Conservation (phyloP, 345 rosid species). For the Salix brachista region DNA sequence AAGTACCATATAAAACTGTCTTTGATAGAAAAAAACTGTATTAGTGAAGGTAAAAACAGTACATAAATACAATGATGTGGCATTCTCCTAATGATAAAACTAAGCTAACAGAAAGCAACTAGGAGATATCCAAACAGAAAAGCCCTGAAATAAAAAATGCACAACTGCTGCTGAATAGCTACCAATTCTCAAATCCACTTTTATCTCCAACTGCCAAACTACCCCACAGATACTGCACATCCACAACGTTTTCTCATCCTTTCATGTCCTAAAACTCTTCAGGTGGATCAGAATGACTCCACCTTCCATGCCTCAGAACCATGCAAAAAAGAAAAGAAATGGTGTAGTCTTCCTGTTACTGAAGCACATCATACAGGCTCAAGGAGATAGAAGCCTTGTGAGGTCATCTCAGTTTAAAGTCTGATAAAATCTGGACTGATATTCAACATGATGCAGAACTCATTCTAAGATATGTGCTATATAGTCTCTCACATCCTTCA, state of each 20-base stretch:
- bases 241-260: neutral
- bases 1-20: conserved; percentile 7
- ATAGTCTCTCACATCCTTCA: neutral
- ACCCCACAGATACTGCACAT: neutral
- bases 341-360: neutral
- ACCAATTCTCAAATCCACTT: neutral
- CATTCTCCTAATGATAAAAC: neutral
- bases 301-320: neutral
- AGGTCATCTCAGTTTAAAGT: neutral
- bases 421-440: neutral
- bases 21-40: neutral
- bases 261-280: neutral
- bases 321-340: neutral
- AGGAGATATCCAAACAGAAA: neutral
- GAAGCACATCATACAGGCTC: neutral
- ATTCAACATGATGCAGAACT: neutral
- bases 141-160: neutral
- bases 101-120: neutral
- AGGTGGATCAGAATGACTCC: neutral
- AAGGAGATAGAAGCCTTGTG: neutral
- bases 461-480: neutral
- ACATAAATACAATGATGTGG: neutral
- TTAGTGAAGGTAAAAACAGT: neutral
- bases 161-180: neutral
- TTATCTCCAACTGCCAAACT: neutral